These are phyloP conservation scores for Tricholoma bakamatsutake DNA, from an alignment of 768 basidiomycete genomes.

Conservation along the genomic window DNA sequence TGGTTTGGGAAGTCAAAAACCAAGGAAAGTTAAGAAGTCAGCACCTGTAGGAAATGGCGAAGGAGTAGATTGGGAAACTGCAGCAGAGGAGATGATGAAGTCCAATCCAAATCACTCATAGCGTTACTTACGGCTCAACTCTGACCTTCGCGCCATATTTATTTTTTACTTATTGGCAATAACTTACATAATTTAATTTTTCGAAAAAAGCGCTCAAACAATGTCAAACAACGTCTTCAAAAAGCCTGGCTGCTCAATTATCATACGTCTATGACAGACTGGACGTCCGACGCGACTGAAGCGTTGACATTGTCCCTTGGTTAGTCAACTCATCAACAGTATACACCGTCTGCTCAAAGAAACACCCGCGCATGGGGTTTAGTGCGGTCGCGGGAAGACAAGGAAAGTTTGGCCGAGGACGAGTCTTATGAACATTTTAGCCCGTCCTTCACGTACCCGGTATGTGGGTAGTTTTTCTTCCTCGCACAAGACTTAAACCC, in stretches of 20 bases:
- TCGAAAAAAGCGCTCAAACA: slow-evolving; percentile 5
- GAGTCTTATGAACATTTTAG: slow-evolving; percentile 67
- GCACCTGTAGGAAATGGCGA: slow-evolving; percentile 34
- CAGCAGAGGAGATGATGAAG: slow-evolving; percentile 27
- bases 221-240: slow-evolving; percentile 12
- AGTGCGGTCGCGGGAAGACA: slow-evolving; percentile 74
- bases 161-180: no score
- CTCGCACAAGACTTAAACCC: not conserved
- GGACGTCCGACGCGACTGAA: slow-evolving; percentile 78
- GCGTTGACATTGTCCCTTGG: slow-evolving; percentile 73
- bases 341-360: not conserved
- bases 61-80: slow-evolving; percentile 35
- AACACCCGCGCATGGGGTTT: not conserved
- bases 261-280: slow-evolving; percentile 42
- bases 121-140: not conserved
- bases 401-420: slow-evolving; percentile 45
- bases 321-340: slow-evolving; percentile 21
- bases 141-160: no score
- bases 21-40: slow-evolving; percentile 14
- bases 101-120: not conserved
- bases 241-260: not conserved
- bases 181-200: no score
- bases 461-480: slow-evolving; percentile 28
- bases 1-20: slow-evolving; percentile 21
- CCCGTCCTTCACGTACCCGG: slow-evolving; percentile 93